phyloP scores from a whole-genome alignment of 2,329 filamentous ascomycete species.

The Verticillium isaacii region DNA sequence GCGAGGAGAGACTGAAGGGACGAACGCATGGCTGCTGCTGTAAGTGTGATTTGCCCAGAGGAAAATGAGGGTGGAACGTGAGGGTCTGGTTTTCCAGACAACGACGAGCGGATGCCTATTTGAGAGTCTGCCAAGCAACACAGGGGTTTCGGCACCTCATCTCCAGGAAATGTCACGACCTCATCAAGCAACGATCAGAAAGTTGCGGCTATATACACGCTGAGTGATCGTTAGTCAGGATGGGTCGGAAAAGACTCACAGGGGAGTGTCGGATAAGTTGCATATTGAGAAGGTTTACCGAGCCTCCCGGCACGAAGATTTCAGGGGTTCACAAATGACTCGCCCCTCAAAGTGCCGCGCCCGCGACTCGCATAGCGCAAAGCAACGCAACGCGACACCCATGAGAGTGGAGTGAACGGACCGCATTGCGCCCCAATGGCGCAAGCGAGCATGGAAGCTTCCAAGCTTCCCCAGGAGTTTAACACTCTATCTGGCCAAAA shows the following conservation, averaged over 20 bases:
- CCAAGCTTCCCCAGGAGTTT: background rate
- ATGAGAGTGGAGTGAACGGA: background rate
- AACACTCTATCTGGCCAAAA: background rate
- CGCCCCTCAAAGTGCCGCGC: background rate
- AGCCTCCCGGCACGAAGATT: background rate
- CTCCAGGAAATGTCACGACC: background rate
- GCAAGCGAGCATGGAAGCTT: background rate
- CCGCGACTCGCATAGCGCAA: background rate
- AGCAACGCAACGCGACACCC: background rate
- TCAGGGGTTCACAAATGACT: background rate
- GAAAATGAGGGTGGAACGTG: background rate
- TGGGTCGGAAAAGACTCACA: background rate
- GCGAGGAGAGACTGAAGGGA: background rate
- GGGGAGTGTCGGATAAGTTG: background rate
- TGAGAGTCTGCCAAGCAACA: background rate
- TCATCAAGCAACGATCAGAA: background rate
- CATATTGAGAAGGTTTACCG: background rate
- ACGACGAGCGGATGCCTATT: background rate
- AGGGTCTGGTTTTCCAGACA: background rate
- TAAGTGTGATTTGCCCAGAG: background rate
- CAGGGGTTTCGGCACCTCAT: background rate
- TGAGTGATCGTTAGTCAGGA: background rate
- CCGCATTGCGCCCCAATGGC: background rate
- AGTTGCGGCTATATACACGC: background rate
- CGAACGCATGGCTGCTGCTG: background rate